A percentile compares a stretch with the other conserved stretches of the same genome.
These are phyloP conservation scores for Buddleja alternifolia DNA, from an alignment of 257 asterid species.

Conservation along the genomic window DNA sequence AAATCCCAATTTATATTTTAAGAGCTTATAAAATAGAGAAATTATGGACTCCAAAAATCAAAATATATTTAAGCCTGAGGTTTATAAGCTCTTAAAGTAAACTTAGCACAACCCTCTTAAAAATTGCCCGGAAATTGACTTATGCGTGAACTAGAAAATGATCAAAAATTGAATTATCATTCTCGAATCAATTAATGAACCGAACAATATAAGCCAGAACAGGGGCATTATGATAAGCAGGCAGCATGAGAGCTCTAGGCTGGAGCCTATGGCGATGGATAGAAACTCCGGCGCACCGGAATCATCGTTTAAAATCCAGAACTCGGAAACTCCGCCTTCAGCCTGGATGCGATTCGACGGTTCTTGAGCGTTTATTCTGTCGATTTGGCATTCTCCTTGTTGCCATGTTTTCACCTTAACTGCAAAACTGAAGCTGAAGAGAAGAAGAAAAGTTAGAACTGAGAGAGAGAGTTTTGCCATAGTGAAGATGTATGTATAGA, in stretches of 20 bases:
- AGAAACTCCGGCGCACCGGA: conserved; percentile 67
- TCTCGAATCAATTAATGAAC: conserved; percentile 15
- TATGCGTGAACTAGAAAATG: no score
- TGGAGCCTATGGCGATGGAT: conserved; percentile 49
- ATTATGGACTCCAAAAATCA: no score
- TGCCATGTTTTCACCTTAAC: conserved; percentile 34
- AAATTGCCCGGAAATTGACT: no score
- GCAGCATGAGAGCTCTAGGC: conserved; percentile 47
- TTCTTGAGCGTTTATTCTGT: conserved; percentile 45
- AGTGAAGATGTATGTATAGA: not conserved
- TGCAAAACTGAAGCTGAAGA: conserved; percentile 29
- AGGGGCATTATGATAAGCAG: conserved; percentile 57
- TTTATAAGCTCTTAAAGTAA: no score
- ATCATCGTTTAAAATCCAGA: conserved; percentile 55
- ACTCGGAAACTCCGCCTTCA: conserved; percentile 62
- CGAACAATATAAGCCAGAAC: conserved; percentile 49
- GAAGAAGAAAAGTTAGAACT: conserved; percentile 29
- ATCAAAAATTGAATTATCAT: no score
- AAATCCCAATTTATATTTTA: no score
- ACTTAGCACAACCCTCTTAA: no score
- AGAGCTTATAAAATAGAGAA: no score
- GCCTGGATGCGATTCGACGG: conserved; percentile 42
- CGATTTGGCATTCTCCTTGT: conserved; percentile 49
- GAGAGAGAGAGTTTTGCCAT: conserved; percentile 36
- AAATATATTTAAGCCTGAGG: no score